Evolutionary conservation across 2,329 filamentous ascomycete species (phyloP), one percentile per base, ranked within the genome.

Genomic region (Pestalotiopsis fici): DNA sequence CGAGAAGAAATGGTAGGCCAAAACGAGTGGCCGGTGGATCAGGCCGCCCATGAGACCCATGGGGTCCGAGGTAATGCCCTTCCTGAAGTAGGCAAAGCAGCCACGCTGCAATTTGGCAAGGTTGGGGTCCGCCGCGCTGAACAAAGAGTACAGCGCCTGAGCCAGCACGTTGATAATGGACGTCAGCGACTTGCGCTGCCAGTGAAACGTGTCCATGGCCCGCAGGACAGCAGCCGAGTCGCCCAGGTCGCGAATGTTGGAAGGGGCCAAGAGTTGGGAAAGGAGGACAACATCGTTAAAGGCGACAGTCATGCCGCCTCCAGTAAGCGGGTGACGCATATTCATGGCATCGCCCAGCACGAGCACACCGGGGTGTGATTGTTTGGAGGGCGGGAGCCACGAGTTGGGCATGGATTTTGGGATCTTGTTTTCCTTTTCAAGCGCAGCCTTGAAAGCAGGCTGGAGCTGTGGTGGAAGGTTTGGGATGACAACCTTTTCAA

Each of bases 281-380:
- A 99, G 86, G 1, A 97, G 81, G 12, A 96, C 87, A 1, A 93
- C 95, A 76, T 99, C 96, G 81, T 95, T 97, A 80, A 99, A 92
- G 1, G 94, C 96, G 1, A 98, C 96, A 0, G 95, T 98, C 96
- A 99, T 99, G 74, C 96, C 96, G 71, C 96, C 96, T 65, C 96
- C 96, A 0, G 96, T 99, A 13, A 99, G 86, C 1, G 96, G 96
- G 81, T 99, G 96, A n/a, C 96, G 93, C 96, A 99, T 99, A 83
- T 99, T 99, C 86, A 97, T 91, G 15, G 96, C 95, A 78, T 99
- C 96, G 68, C 96, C 96, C 9, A 98, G 86, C 43, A 99, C 84
- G 61, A 97, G 86, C 68, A 97, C 82, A 3, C 93, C 93, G 1
- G 90, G 88, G 12, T 87, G 87, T 57, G 85, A 92, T 68, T 92